phyloP scores from a whole-genome alignment of 441 rosid species.

The Manihot esculenta region DNA sequence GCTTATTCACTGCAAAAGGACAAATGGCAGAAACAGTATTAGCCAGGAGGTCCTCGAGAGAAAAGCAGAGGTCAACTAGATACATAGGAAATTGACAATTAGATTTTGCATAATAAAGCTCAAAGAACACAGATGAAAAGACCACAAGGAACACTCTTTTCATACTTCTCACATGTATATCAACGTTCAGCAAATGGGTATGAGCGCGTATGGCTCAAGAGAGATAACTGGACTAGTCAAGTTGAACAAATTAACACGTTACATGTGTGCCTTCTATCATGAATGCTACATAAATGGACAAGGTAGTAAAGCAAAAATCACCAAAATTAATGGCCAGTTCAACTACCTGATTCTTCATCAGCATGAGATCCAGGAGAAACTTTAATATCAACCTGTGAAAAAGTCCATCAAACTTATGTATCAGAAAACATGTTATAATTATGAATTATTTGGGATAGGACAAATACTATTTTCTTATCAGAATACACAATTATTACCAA shows the following conservation, averaged over 20 bases:
- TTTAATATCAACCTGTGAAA: conserved; percentile 74
- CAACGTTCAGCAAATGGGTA: not conserved
- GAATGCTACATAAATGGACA: not conserved
- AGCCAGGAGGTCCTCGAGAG: not conserved
- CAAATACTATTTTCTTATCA: conserved; percentile 34
- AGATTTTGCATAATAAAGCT: not conserved
- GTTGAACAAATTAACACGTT: not conserved
- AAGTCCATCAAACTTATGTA: not conserved
- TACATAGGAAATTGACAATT: not conserved
- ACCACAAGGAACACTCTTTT: too few species aligned
- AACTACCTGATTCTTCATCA: conserved; percentile 66
- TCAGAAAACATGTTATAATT: not conserved
- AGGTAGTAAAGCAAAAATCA: not conserved
- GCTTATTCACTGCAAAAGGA: conserved; percentile 73
- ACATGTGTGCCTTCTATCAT: not conserved
- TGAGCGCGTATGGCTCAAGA: too few species aligned
- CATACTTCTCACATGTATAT: not conserved
- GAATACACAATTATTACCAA: not conserved
- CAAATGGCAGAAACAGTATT: conserved; percentile 6
- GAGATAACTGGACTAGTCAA: too few species aligned
- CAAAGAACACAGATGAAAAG: not conserved
- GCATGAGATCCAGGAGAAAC: conserved; percentile 95
- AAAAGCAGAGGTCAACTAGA: not conserved
- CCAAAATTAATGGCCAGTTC: not conserved
- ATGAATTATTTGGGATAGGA: not conserved